Percentiles rank a stretch among this genome's conserved stretches.
These are phyloP conservation scores for Friedmanniomyces simplex DNA, from an alignment of 495 filamentous ascomycete genomes.

Conservation along the genomic window DNA sequence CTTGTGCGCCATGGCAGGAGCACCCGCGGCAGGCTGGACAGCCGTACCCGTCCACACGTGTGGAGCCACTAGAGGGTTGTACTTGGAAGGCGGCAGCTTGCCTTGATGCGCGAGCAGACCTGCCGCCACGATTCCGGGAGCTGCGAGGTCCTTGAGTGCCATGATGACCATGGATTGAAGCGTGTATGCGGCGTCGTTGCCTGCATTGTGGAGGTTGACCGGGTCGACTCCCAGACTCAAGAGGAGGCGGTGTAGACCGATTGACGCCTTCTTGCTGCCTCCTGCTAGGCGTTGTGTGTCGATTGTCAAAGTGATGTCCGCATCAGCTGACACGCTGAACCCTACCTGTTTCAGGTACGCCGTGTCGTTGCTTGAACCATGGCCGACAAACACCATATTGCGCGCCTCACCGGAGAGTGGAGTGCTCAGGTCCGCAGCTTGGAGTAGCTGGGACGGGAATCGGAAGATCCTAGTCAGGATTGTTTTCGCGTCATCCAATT, in stretches of 20 bases:
- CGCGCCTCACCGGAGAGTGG: slow-evolving; percentile 25
- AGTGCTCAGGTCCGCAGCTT: slow-evolving; percentile 8
- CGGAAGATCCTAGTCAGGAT: slow-evolving; percentile 1
- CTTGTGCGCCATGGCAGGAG: background rate
- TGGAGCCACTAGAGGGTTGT: background rate
- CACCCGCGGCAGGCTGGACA: background rate
- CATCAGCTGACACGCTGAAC: slow-evolving; percentile 37
- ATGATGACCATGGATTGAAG: slow-evolving; percentile 10
- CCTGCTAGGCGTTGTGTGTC: slow-evolving; percentile 49
- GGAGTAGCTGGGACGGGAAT: background rate
- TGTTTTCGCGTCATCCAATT: background rate
- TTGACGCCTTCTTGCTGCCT: slow-evolving; percentile 39
- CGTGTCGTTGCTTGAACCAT: slow-evolving; percentile 54
- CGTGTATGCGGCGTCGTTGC: slow-evolving; percentile 17
- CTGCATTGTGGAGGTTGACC: slow-evolving; percentile 13
- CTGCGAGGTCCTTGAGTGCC: background rate
- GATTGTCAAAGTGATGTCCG: slow-evolving; percentile 44
- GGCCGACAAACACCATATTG: slow-evolving; percentile 69
- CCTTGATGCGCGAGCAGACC: background rate
- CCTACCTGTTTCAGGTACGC: slow-evolving; percentile 50
- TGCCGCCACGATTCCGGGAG: background rate
- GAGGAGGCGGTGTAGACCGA: background rate
- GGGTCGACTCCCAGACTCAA: slow-evolving; percentile 1
- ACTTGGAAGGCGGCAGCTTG: background rate
- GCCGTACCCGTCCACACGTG: slow-evolving; percentile 3